A percentile compares a stretch with the other conserved stretches of the same genome.
phyloP scores from a whole-genome alignment of 306 rosid genomes.

The Pueraria montana region DNA sequence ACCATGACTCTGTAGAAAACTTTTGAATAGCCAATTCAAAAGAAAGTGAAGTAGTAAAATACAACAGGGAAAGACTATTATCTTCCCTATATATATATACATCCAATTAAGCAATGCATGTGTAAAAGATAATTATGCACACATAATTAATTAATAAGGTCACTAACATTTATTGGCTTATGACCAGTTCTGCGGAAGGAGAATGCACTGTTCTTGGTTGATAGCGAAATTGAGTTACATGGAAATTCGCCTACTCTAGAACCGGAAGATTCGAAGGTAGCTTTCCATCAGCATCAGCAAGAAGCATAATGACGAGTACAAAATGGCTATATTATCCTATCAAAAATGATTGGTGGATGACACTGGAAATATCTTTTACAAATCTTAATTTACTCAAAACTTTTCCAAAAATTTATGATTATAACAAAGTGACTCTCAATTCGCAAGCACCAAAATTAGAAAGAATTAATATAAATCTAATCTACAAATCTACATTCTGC shows the following conservation, averaged over 20 bases:
- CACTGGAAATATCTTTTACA: not conserved
- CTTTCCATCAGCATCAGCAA: not conserved
- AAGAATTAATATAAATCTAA: not conserved
- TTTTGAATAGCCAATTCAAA: constrained; percentile 16
- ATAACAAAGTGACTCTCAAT: not conserved
- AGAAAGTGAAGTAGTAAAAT: constrained; percentile 19
- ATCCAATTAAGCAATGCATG: not conserved
- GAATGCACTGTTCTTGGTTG: constrained; percentile 41
- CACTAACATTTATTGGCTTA: constrained; percentile 4
- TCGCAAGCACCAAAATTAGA: not conserved
- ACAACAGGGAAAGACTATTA: constrained; percentile 28
- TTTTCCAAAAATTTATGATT: not conserved
- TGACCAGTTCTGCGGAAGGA: constrained; percentile 43
- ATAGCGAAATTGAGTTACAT: constrained; percentile 37
- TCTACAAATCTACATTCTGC: not conserved
- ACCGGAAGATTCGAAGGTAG: constrained; percentile 42
- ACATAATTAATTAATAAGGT: constrained; percentile 8
- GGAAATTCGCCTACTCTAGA: constrained; percentile 50
- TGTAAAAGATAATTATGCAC: not conserved
- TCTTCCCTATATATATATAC: constrained; percentile 41
- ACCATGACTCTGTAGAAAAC: constrained; percentile 55
- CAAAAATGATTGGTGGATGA: not conserved
- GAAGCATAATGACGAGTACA: not conserved
- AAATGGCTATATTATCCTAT: not conserved
- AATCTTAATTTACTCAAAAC: not conserved